Evolutionary conservation across 1,284 basidiomycete species (phyloP), one percentile per base, ranked within the genome.

Genomic region (Cryptococcus hybrid): DNA sequence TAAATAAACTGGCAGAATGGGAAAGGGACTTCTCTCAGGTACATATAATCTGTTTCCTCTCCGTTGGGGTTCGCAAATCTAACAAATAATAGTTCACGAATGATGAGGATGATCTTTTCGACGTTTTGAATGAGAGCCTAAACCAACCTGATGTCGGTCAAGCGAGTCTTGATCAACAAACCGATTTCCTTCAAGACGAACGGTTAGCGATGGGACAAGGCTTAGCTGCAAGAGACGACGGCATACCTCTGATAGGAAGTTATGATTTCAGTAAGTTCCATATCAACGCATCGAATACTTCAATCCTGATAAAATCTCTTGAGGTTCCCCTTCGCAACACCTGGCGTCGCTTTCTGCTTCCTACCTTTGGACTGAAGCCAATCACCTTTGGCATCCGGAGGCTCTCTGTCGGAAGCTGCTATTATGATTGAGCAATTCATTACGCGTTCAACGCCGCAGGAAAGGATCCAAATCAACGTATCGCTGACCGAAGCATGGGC

Each of bases 351-450:
- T 51, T 35, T 40, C 42, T 51, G 57, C 44, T 45, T 24, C 47
- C 54, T n/a, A 45, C 52, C 40, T 56, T 18, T 73, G 68, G 69
- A 46, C 44, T 44, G 62, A 68, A 62, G 68, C 68, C 30, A 65
- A 69, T 44, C 63, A 57, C 11, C 79, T 92, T 12, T 96, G 7
- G 85, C 87, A 39, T 81, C 83, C 54, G 89, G 90, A 60, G 92
- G 91, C 3, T 89, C 90, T 3, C 78, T 97, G 13, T 88, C 89
- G 1, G 90, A 95, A 69, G 90, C 88, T 7, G 88, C 87, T 0
- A 78, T 92, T 18, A 81, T 95, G 61, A 80, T 96, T 7, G 93
- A 96, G 78, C 90, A 90, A 3, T 91, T 91, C 38, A 89, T 92
- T 60, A 89, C 62, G 5, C 64, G 65, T 7, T 69, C 70, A 3